Percentiles rank a stretch among this genome's conserved stretches.
phyloP scores from a whole-genome alignment of 2,329 filamentous ascomycete species.

The Verticillium klebahnii region DNA sequence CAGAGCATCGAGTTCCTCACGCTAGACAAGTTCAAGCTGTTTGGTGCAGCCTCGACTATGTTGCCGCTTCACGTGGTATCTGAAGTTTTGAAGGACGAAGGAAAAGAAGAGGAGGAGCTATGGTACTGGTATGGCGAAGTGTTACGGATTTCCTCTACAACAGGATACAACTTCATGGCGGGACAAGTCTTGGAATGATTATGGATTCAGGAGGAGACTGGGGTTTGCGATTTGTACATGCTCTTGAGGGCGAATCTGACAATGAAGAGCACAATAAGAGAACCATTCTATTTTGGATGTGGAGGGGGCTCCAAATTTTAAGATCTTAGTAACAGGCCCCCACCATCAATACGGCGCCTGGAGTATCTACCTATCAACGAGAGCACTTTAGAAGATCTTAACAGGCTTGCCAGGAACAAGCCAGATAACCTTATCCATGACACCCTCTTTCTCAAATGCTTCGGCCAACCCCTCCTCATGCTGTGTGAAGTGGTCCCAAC shows the following conservation, averaged over 20 bases:
- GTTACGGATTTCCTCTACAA: background rate
- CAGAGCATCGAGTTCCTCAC: background rate
- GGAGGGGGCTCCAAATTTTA: too few species aligned
- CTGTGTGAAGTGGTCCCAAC: constrained; percentile 39
- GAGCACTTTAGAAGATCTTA: constrained; percentile 4
- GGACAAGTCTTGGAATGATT: background rate
- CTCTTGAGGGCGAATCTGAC: too few species aligned
- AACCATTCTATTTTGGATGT: too few species aligned
- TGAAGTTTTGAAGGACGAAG: background rate
- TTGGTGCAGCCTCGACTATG: background rate
- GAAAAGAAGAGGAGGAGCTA: background rate
- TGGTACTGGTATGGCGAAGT: background rate
- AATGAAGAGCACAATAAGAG: too few species aligned
- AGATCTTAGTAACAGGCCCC: background rate
- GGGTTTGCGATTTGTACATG: too few species aligned
- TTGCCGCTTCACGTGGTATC: background rate
- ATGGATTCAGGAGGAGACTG: background rate
- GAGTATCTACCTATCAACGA: too few species aligned
- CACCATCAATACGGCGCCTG: too few species aligned
- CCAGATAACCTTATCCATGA: constrained; percentile 29
- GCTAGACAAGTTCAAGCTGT: background rate
- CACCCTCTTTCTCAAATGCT: constrained; percentile 27
- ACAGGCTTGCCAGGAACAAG: constrained; percentile 20
- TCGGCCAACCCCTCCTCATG: constrained; percentile 20
- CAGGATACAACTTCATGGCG: background rate